A percentile compares a stretch with the other conserved stretches of the same genome.
Evolutionary conservation across 352 stramenopile species (phyloP).

Genomic region (Albugo candida): DNA sequence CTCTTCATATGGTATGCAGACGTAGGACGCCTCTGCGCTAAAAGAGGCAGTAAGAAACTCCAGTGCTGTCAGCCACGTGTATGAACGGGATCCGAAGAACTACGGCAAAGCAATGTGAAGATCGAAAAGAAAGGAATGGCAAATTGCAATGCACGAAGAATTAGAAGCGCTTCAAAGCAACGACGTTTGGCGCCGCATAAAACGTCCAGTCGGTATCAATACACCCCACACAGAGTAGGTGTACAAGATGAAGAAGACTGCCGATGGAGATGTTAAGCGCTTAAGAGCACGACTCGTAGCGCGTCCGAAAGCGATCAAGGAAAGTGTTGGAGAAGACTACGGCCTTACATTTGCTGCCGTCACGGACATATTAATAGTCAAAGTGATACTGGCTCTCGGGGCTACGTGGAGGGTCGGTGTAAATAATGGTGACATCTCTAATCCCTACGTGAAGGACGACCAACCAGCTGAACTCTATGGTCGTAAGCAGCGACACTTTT

Average conservation of each 20-base stretch:
- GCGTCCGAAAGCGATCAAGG: background rate
- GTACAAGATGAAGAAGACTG: slow-evolving; percentile 1
- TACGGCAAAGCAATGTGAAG: background rate
- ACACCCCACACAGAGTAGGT: slow-evolving; percentile 2
- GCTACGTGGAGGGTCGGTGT: background rate
- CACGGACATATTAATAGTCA: background rate
- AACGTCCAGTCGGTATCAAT: background rate
- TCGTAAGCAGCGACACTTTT: no score
- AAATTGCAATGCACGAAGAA: background rate
- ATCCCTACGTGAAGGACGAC: slow-evolving; percentile 1
- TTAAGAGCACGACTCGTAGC: slow-evolving; percentile 5
- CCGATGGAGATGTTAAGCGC: slow-evolving; percentile 2
- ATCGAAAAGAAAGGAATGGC: background rate
- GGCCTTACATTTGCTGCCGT: slow-evolving; percentile 1
- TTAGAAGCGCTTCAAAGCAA: background rate
- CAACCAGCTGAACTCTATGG: background rate
- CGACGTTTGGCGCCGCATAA: background rate
- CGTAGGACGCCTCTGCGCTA: no score
- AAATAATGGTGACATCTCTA: slow-evolving; percentile 1
- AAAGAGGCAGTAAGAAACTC: no score
- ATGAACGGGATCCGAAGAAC: background rate
- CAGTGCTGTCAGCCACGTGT: background rate
- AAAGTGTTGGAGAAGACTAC: slow-evolving; percentile 1
- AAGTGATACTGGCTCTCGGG: slow-evolving; percentile 1
- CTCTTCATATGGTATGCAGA: no score